Base-by-base conservation (phyloP, 2,329 filamentous ascomycete genomes). In the Aspergillus quadrilineatus region DNA sequence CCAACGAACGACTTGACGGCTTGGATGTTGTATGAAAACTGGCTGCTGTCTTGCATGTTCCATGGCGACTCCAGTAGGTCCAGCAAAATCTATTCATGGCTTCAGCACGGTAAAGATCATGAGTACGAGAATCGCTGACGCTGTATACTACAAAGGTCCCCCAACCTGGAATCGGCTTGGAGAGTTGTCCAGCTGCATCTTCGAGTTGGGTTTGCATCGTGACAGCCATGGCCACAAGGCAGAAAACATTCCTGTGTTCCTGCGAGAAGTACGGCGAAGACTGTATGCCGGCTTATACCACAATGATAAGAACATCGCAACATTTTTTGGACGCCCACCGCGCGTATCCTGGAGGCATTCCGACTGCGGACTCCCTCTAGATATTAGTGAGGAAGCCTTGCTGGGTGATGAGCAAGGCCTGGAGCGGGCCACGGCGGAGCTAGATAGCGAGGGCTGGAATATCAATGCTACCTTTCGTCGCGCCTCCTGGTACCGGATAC, bases 1-100 rank as follows among this genome's bases (percentile, higher is more conserved):
- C 69, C 73, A 2, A 66, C 71, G 2, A 77, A 77, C 47, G 75
- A 77, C 45, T 50, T 77, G 59, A 64, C 59, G 2, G 55, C 68
- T 26, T 70, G 67, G 68, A 32, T 68, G 29, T 36, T 69, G 4
- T 61, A 69, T 47, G 66, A 77, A 26, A 77, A 72, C 49, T 67
- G 74, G 8, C 52, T 73, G 1, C 63, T 77, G 29, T 72, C 72
- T 0, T 65, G 64, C 14, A 63, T 73, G 62, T 64, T 75, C 6
- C 69, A 71, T 41, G 74, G 74, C 0, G 72, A 71, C 47, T 67
- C 71, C 1, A 74, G 74, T 75, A 32, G 53, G 67, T 64, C 8
- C 2, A 9, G 22, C 26, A 44, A 22, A 14, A 4, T 14, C 8
- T 22, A 4, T n/a, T 30, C 26, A 15, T 39, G 17, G 34, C 17